Percentiles rank a stretch among this genome's conserved stretches.
These are phyloP conservation scores for Candida smagusa DNA, from an alignment of 1,139 yeast species.

Conservation along the genomic window DNA sequence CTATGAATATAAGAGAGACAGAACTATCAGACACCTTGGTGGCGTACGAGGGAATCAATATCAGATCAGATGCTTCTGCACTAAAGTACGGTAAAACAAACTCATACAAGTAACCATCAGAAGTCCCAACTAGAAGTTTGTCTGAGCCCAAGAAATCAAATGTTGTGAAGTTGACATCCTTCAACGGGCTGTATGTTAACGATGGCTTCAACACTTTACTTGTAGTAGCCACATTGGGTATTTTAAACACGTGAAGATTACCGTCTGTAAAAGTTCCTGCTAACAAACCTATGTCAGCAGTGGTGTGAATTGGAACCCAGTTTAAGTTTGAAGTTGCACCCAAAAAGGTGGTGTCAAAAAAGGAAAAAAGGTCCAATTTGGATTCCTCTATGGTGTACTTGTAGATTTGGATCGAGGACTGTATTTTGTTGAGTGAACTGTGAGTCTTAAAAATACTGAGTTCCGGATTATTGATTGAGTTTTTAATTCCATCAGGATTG, in stretches of 20 bases:
- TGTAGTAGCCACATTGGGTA: conserved; percentile 16
- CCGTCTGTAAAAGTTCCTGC: conserved; percentile 67
- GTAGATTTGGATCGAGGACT: conserved; percentile 48
- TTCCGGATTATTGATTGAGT: conserved; percentile 27
- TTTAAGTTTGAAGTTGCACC: conserved; percentile 55
- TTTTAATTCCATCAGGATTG: conserved; percentile 24
- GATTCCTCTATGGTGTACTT: conserved; percentile 29
- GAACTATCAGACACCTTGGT: conserved; percentile 49
- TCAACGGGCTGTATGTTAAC: conserved; percentile 17
- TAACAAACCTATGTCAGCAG: conserved; percentile 38
- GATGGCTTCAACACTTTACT: conserved; percentile 26
- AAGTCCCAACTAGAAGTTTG: conserved; percentile 57
- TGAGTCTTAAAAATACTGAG: conserved; percentile 26
- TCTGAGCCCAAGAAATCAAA: conserved; percentile 54
- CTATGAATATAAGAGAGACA: conserved; percentile 43
- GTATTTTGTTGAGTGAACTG: conserved; percentile 14
- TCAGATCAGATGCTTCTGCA: conserved; percentile 10
- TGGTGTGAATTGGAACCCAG: conserved; percentile 43
- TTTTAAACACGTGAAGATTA: conserved; percentile 48
- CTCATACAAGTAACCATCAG: conserved; percentile 67
- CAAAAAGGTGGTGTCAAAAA: conserved; percentile 35
- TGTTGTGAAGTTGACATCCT: conserved; percentile 26
- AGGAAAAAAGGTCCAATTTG: conserved; percentile 25
- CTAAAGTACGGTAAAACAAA: conserved; percentile 38
- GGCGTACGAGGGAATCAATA: conserved; percentile 45